Evolutionary conservation across 2,329 filamentous ascomycete species (phyloP).

Genomic region (Ceratocystis harringtonii): DNA sequence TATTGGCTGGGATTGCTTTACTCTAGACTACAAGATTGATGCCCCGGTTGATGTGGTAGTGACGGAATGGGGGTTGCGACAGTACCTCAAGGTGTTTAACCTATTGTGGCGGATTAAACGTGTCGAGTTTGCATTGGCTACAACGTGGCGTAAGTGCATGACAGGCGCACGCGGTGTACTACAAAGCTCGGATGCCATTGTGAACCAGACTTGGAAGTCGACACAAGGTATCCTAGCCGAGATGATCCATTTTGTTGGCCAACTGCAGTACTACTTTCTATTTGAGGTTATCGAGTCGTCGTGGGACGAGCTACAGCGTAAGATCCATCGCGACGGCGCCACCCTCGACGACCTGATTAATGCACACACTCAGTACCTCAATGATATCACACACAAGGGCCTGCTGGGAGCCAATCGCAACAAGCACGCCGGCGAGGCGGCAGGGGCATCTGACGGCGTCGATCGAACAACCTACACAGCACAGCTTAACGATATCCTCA

Average conservation of each 20-base stretch:
- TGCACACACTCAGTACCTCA: constrained; percentile 80
- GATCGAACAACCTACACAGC: constrained; percentile 66
- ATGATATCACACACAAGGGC: constrained; percentile 89
- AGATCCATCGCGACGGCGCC: constrained; percentile 68
- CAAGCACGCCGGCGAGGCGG: constrained; percentile 25
- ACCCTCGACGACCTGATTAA: constrained; percentile 91
- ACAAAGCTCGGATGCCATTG: constrained; percentile 51
- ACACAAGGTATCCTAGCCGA: constrained; percentile 81
- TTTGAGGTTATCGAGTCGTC: constrained; percentile 97
- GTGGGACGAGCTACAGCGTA: constrained; percentile 78
- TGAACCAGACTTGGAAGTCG: constrained; percentile 73
- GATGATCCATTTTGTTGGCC: constrained; percentile 96
- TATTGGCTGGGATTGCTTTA: constrained; percentile 98
- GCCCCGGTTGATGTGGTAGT: constrained; percentile 94
- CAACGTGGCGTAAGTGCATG: constrained; percentile 90
- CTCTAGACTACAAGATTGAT: constrained; percentile 95
- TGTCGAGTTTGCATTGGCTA: constrained; percentile 83
- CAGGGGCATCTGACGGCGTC: constrained; percentile 38
- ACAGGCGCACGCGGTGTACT: constrained; percentile 88
- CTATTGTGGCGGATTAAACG: constrained; percentile 97
- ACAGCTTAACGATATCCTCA: constrained; percentile 82
- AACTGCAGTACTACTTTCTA: constrained; percentile 95
- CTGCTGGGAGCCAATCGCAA: constrained; percentile 58
- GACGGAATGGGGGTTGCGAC: constrained; percentile 84
- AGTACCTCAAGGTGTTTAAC: constrained; percentile 98